A percentile compares a stretch with the other conserved stretches of the same genome.
These are phyloP conservation scores for Linum tenue DNA, from an alignment of 345 rosid species.

Conservation along the genomic window DNA sequence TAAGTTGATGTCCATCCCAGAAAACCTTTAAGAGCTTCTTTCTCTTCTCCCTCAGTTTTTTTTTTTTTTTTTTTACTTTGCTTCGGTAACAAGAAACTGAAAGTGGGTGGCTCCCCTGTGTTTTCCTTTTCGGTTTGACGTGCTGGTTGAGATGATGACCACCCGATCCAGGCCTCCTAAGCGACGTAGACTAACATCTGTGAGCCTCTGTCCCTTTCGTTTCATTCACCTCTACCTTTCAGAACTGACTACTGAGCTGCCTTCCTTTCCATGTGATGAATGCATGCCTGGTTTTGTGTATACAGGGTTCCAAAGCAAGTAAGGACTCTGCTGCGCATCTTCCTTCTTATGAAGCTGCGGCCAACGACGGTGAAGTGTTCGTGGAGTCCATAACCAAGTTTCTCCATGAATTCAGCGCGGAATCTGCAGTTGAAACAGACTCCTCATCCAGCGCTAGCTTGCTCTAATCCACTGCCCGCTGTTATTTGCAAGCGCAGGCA, in stretches of 20 bases:
- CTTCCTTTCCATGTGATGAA: not conserved
- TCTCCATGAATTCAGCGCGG: constrained; percentile 16
- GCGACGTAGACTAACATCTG: constrained; percentile 14
- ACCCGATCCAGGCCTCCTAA: constrained; percentile 17
- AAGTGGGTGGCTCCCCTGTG: not conserved
- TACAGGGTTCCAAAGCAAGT: constrained; percentile 7
- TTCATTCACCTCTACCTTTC: not conserved
- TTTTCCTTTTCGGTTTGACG: constrained; percentile 16
- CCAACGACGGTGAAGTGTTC: constrained; percentile 11
- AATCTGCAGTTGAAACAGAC: constrained; percentile 10
- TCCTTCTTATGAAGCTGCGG: constrained; percentile 11
- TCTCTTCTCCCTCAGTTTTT: no score
- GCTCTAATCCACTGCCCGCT: not conserved
- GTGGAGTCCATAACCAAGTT: constrained; percentile 16
- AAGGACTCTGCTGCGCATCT: not conserved
- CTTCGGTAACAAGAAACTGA: not conserved
- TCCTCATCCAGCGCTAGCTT: not conserved
- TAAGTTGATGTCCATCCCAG: not conserved
- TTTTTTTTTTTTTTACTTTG: not conserved
- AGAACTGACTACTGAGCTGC: not conserved
- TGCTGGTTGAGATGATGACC: constrained; percentile 22
- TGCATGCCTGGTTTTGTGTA: not conserved
- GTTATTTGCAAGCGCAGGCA: not conserved
- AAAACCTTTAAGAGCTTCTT: no score
- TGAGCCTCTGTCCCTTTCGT: not conserved